Conservation (phyloP, 345 rosid species). For the Rubroshorea leprosula region DNA sequence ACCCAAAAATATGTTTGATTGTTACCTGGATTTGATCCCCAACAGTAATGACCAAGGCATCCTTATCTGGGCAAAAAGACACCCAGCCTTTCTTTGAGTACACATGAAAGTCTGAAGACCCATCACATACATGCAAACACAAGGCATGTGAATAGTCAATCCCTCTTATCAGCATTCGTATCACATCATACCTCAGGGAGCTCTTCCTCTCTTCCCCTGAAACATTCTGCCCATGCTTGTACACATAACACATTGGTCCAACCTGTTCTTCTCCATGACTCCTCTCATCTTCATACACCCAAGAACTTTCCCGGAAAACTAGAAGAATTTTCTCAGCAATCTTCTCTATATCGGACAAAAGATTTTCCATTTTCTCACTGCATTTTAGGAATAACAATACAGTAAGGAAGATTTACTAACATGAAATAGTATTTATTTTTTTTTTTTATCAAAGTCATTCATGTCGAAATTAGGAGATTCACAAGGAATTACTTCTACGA, state of each 20-base stretch:
- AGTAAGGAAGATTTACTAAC: too few species aligned
- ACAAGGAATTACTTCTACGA: too few species aligned
- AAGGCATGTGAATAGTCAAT: slow-evolving; percentile 68
- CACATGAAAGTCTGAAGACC: slow-evolving; percentile 58
- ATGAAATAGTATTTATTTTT: too few species aligned
- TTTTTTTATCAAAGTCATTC: too few species aligned
- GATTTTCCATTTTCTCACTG: slow-evolving; percentile 59
- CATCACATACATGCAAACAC: slow-evolving; percentile 48
- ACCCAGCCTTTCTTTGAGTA: slow-evolving; percentile 91
- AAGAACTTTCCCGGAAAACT: slow-evolving; percentile 9
- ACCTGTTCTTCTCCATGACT: slow-evolving; percentile 18
- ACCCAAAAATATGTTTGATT: background rate
- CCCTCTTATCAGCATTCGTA: slow-evolving; percentile 70
- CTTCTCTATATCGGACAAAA: slow-evolving; percentile 41
- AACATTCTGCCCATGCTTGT: slow-evolving; percentile 33
- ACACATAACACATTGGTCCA: slow-evolving; percentile 40
- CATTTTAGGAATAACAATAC: slow-evolving; percentile 1
- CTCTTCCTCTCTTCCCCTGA: slow-evolving; percentile 21
- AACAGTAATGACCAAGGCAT: slow-evolving; percentile 58
- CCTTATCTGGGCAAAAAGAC: slow-evolving; percentile 55
- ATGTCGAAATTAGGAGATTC: too few species aligned
- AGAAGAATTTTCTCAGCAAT: slow-evolving; percentile 38
- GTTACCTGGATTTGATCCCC: slow-evolving; percentile 76
- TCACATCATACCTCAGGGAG: slow-evolving; percentile 53
- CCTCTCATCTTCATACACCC: slow-evolving; percentile 1